Base-by-base conservation (phyloP, 257 asterid genomes). In the Mentha longifolia region DNA sequence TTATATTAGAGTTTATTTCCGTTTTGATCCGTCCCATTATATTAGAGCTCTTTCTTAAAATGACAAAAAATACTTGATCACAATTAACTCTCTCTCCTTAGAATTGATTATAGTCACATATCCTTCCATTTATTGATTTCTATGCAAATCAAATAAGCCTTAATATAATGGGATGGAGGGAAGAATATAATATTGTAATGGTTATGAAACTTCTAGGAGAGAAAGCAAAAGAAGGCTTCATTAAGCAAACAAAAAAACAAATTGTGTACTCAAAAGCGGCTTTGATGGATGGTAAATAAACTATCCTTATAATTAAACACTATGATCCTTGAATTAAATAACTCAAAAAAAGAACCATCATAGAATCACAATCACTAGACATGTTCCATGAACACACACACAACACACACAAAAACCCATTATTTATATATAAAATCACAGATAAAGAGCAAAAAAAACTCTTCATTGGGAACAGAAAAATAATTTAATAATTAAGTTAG, bases 391-490 rank as follows among this genome's bases (percentile, higher is more conserved):
- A 72, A 72, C 80, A 46, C 52, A 54, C 77, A 73, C 45, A 41
- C 75, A 65, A n/a, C 75, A 71, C n/a, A 76, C 65, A 64, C 1
- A 35, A 5, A 35, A 1, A 7, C 55, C 47, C 56, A 8, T 72
- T 33, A 43, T 37, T 15, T 63, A 19, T 25, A 19, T 13, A 64
- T 56, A 70, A 64, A 64, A 70, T 61, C 67, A 60, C 63, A 79
- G 78, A 80, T 83, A 80, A 75, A 69, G 66, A 61, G 82, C 73
- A 78, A 81, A 73, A 37, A 8, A 2, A 5, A 37, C 81, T 74
- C 77, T 72, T 72, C 85, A 63, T 80, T 77, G 84, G 71, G 73
- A 73, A 64, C 70, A 42, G 51, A 51, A 80, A 22, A 78, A 63
- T 30, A 78, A 78, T 28, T 8, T 31, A 7, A 17, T 61, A 13